Conservation (phyloP, 1,284 basidiomycete species). For the Earliella scabrosa region DNA sequence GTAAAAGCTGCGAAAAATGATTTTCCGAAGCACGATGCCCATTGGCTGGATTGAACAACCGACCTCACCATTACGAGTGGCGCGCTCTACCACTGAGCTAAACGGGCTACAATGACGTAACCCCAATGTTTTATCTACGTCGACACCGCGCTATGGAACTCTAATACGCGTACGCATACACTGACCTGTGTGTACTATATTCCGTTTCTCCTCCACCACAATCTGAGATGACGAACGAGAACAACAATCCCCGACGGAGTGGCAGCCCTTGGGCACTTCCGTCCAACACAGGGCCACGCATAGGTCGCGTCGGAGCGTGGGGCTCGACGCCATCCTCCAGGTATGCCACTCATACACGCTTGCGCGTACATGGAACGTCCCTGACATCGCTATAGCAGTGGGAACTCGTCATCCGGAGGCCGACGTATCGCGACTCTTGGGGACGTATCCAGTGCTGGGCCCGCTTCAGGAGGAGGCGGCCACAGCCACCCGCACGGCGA, state of each 20-base stretch:
- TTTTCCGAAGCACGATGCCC: no score
- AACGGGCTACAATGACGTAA: no score
- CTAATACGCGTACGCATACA: background rate
- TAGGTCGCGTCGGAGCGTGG: slow-evolving; percentile 35
- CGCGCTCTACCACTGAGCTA: background rate
- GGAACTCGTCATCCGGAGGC: slow-evolving; percentile 18
- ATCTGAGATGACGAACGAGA: slow-evolving; percentile 24
- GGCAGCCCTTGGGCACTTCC: slow-evolving; percentile 51
- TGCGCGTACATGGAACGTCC: background rate
- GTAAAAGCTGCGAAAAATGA: no score
- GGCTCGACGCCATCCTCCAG: slow-evolving; percentile 24
- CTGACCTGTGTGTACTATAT: background rate
- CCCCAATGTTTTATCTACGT: no score
- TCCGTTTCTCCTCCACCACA: background rate
- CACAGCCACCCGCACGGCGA: slow-evolving; percentile 21
- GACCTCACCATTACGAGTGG: background rate
- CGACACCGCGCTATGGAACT: background rate
- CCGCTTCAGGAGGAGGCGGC: slow-evolving; percentile 15
- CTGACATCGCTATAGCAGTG: slow-evolving; percentile 1
- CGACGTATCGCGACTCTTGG: slow-evolving; percentile 30
- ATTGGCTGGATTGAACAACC: background rate
- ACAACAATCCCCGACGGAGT: slow-evolving; percentile 15
- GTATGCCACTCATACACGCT: slow-evolving; percentile 18
- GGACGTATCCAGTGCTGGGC: slow-evolving; percentile 23
- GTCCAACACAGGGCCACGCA: slow-evolving; percentile 30